Evolutionary conservation across 257 asterid genomes (phyloP), one percentile per base, ranked within the genome.

Genomic region (Gynochthodes officinalis): DNA sequence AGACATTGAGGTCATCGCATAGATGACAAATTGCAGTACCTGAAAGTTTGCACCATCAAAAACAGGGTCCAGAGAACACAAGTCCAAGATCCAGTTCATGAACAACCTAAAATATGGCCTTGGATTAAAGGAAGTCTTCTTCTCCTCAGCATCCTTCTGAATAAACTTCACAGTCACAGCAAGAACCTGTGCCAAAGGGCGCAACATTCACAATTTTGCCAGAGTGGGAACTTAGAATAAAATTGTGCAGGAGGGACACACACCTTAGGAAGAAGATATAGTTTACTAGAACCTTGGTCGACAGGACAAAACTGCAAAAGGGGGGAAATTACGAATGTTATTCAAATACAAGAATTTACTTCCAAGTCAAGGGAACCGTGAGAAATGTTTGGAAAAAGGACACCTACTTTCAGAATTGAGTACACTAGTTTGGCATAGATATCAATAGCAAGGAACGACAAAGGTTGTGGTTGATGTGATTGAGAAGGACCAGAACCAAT

Each of bases 361-460:
- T n/a, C 30, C 66, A 73, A 33, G 66, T 30, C 46, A 33, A 44
- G 42, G 6, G 13, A 10, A 9, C 19, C 67, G 44, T 9, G 44
- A 59, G 25, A 40, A 16, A 76, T 28, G 23, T 49, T 8, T 2
- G 32, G 53, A 33, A 46, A 33, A 81, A 43, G 64, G 65, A 52
- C 40, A 55, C 82, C 35, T 75, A 92, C 99, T 98, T 89, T 95
- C 85, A 95, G 84, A 77, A 92, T 82, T 14, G 99, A 85, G 86
- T 79, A 90, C 18, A 90, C 93, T 58, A 95, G 72, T 79, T 92
- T 95, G 4, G 98, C 92, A 73, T 84, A 92, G 69, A 90, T 90
- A 79, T 95, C 98, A 67, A 95, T 95, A 48, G 99, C 99, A 79
- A 95, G 93, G 87, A 92, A 95, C 4, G 99, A 89, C 72, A 91